Evolutionary conservation across 305 asterid genomes (phyloP).

Genomic region (Solanum hybrid): DNA sequence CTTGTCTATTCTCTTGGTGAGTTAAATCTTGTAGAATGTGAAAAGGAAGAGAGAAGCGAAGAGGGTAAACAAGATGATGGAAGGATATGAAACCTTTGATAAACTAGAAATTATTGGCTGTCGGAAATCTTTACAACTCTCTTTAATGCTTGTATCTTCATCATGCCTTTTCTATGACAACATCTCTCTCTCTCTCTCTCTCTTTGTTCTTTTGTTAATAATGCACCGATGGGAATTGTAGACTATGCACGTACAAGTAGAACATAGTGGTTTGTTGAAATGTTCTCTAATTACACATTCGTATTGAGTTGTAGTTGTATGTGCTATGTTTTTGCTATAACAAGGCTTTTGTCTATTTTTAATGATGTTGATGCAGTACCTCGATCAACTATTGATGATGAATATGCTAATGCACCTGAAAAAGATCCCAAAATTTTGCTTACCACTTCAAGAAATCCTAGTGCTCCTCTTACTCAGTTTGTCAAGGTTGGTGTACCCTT

Average conservation of each 20-base stretch:
- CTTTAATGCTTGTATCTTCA: background rate
- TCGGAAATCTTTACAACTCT: background rate
- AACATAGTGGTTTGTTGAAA: background rate
- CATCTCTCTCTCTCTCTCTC: too few relatives aligned
- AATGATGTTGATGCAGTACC: conserved; percentile 40
- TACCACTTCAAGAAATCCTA: conserved; percentile 79
- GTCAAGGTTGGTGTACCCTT: conserved; percentile 49
- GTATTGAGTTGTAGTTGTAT: background rate
- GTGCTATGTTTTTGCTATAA: background rate
- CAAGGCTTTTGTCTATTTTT: background rate
- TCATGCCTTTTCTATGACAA: background rate
- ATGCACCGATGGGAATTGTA: background rate
- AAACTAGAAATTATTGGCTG: background rate
- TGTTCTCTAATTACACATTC: background rate
- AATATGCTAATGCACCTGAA: conserved; percentile 65
- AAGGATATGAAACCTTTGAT: background rate
- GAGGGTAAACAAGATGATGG: background rate
- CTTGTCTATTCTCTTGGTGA: background rate
- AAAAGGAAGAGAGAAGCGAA: background rate
- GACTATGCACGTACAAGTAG: background rate
- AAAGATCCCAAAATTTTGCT: conserved; percentile 84
- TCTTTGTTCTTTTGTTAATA: background rate
- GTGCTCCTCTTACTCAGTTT: conserved; percentile 90
- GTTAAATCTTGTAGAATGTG: background rate
- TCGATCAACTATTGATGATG: conserved; percentile 77